Percentiles rank a stretch among this genome's conserved stretches.
Evolutionary conservation across 768 basidiomycete species (phyloP).

Genomic region (Naganishia friedmannii): DNA sequence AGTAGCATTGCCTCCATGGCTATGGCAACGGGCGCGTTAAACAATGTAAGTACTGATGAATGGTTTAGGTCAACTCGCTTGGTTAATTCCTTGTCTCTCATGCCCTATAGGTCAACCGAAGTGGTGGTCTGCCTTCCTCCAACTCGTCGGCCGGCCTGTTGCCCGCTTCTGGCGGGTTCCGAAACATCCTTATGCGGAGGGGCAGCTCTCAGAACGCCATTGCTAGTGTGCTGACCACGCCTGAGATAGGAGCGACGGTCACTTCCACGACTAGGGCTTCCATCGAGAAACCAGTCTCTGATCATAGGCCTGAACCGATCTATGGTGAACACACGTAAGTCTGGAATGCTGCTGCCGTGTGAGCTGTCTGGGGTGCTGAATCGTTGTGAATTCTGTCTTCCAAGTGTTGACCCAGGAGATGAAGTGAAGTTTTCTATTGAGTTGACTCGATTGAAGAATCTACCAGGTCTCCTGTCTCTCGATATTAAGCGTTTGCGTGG

Average conservation of each 20-base stretch:
- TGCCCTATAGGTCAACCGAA: slow-evolving; percentile 70
- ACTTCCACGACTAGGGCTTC: background rate
- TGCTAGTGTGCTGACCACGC: slow-evolving; percentile 53
- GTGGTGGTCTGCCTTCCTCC: slow-evolving; percentile 82
- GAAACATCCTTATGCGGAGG: slow-evolving; percentile 81
- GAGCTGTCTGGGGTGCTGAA: background rate
- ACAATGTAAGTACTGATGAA: slow-evolving; percentile 64
- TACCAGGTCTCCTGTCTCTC: slow-evolving; percentile 85
- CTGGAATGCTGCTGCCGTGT: background rate
- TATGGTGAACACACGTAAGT: slow-evolving; percentile 66
- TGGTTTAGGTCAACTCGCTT: background rate
- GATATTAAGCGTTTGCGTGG: slow-evolving; percentile 91
- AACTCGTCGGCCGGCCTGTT: slow-evolving; percentile 66
- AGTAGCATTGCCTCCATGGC: slow-evolving; percentile 67
- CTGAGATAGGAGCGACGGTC: slow-evolving; percentile 29
- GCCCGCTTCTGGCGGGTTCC: slow-evolving; percentile 70
- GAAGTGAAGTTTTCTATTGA: slow-evolving; percentile 97
- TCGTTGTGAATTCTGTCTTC: slow-evolving; percentile 12
- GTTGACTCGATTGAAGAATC: slow-evolving; percentile 79
- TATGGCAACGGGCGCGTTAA: slow-evolving; percentile 76
- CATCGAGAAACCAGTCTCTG: slow-evolving; percentile 23
- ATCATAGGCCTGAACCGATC: slow-evolving; percentile 49
- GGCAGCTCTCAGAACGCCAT: slow-evolving; percentile 71
- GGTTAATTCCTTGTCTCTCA: slow-evolving; percentile 17
- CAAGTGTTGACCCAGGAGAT: slow-evolving; percentile 78